A percentile compares a stretch with the other conserved stretches of the same genome.
Conservation (phyloP, 2,329 filamentous ascomycete species). For the Scorias spongiosa region DNA sequence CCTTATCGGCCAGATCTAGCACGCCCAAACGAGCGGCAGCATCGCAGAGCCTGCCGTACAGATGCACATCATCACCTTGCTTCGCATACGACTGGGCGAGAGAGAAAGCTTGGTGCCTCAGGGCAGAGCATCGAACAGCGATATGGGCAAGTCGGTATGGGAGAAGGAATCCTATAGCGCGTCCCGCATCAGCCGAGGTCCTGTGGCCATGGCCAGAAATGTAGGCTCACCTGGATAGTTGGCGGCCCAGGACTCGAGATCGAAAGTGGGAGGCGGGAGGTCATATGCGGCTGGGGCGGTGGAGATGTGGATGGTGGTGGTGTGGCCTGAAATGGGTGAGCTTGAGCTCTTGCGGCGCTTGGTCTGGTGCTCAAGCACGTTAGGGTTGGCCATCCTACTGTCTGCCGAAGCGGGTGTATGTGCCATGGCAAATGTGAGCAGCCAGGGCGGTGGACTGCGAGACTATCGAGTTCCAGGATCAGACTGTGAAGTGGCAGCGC, state of each 20-base stretch:
- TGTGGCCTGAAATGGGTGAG: not conserved
- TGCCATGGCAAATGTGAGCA: no score
- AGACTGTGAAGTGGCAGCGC: no score
- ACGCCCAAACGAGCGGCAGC: constrained; percentile 50
- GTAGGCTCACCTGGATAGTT: constrained; percentile 60
- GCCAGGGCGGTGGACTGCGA: no score
- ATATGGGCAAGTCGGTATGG: constrained; percentile 72
- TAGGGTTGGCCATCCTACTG: not conserved
- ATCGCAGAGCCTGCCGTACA: constrained; percentile 56
- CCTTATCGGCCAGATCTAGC: constrained; percentile 51
- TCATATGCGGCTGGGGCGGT: constrained; percentile 17
- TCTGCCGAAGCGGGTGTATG: not conserved
- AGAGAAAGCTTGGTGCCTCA: constrained; percentile 68
- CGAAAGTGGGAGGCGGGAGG: constrained; percentile 56
- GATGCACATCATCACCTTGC: constrained; percentile 52
- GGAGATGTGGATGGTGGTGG: not conserved
- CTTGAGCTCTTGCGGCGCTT: not conserved
- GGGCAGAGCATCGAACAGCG: constrained; percentile 57
- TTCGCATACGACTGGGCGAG: constrained; percentile 64
- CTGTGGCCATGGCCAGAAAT: not conserved
- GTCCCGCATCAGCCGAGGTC: not conserved
- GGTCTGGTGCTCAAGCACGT: not conserved
- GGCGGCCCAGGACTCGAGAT: constrained; percentile 76
- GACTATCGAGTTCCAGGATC: no score
- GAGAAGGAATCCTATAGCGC: constrained; percentile 53